Percentiles rank a stretch among this genome's conserved stretches.
phyloP scores from a whole-genome alignment of 2,329 filamentous ascomycete species.

The Cladophialophora psammophila region DNA sequence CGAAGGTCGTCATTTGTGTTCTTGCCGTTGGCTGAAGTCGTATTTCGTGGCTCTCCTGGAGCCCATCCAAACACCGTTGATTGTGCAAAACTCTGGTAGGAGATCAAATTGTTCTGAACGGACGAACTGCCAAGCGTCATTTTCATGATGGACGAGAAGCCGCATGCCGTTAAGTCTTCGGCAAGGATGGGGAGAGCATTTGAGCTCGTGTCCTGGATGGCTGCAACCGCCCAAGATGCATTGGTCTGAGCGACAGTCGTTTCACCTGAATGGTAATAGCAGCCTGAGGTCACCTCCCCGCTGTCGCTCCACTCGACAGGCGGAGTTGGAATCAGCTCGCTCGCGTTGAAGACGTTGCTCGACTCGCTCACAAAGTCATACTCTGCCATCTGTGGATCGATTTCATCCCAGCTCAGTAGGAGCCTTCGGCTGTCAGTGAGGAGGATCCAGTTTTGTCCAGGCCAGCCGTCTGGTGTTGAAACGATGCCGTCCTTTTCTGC shows the following conservation, averaged over 20 bases:
- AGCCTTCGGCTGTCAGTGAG: constrained; percentile 62
- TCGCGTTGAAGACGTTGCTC: constrained; percentile 59
- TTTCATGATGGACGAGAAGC: constrained; percentile 68
- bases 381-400: constrained; percentile 64
- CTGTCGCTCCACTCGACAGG: constrained; percentile 41
- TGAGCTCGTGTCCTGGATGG: constrained; percentile 34
- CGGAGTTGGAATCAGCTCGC: constrained; percentile 48
- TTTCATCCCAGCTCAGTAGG: constrained; percentile 61
- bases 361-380: constrained; percentile 65
- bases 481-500: constrained; percentile 41
- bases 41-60: constrained; percentile 61
- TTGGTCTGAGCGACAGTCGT: constrained; percentile 55
- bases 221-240: constrained; percentile 61
- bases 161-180: constrained; percentile 61
- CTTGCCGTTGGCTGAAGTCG: constrained; percentile 41
- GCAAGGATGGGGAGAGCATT: constrained; percentile 46
- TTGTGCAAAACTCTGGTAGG: constrained; percentile 59
- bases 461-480: constrained; percentile 67
- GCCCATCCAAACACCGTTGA: constrained; percentile 68
- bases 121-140: constrained; percentile 56
- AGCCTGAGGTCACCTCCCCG: constrained; percentile 59
- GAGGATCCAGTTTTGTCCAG: constrained; percentile 65
- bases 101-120: constrained; percentile 45
- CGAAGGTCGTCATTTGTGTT: constrained; percentile 50
- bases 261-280: constrained; percentile 58